Percentiles rank a stretch among this genome's conserved stretches.
phyloP scores from a whole-genome alignment of 2,329 filamentous ascomycete genomes.

The Stachybotrys elegans region DNA sequence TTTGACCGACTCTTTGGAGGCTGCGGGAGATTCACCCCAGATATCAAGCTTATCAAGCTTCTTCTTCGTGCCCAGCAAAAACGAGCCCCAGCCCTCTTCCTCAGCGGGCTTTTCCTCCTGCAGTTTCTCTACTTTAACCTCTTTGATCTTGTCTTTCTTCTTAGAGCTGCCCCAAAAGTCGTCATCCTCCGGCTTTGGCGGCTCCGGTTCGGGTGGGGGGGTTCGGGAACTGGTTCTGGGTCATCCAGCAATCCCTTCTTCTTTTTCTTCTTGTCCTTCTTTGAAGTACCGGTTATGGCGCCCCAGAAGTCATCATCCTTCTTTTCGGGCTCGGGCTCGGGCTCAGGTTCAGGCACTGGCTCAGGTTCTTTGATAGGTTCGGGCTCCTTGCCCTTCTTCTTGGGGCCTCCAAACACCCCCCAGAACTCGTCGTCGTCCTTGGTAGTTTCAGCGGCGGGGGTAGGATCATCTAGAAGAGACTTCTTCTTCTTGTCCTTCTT shows the following conservation, averaged over 20 bases:
- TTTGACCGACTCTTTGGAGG: too few species aligned
- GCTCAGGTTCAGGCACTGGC: constrained; percentile 6
- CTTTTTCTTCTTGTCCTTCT: constrained; percentile 9
- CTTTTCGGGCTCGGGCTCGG: constrained; percentile 9
- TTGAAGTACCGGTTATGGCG: constrained; percentile 6
- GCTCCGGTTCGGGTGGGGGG: constrained; percentile 13
- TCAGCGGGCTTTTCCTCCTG: too few species aligned
- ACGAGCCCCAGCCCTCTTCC: too few species aligned
- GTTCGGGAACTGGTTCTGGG: constrained; percentile 12
- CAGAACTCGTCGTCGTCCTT: constrained; percentile 8
- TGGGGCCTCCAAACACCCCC: constrained; percentile 3
- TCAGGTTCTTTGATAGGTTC: constrained; percentile 5
- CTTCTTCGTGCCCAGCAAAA: too few species aligned
- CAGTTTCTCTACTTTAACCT: too few species aligned
- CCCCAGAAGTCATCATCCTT: constrained; percentile 18
- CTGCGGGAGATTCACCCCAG: too few species aligned
- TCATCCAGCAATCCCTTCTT: constrained; percentile 18
- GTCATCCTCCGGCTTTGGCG: constrained; percentile 8
- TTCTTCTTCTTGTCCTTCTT: constrained; percentile 23
- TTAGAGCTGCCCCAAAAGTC: constrained; percentile 4
- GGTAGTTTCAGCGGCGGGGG: constrained; percentile 3
- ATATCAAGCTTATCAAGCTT: too few species aligned
- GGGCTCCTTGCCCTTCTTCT: constrained; percentile 6
- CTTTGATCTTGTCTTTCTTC: constrained; percentile 19
- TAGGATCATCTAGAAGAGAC: neutral